Conservation (phyloP, 2,329 filamentous ascomycete species). For the Penicillium concentricum region DNA sequence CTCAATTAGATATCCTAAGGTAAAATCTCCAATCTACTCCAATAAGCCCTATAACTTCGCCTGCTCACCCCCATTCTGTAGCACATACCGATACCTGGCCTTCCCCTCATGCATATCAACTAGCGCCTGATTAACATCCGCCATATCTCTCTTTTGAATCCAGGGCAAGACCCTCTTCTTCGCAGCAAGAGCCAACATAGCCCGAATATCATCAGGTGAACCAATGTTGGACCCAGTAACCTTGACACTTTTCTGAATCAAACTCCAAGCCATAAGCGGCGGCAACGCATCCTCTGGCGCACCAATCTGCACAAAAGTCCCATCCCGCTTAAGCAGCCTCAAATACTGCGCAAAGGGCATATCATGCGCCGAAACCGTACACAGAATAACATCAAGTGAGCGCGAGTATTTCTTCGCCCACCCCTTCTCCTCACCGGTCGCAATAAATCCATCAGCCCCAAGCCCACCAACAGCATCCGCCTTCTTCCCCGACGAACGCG, state of each 20-base stretch:
- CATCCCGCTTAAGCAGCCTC: constrained; percentile 57
- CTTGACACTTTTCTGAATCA: constrained; percentile 58
- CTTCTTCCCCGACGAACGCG: constrained; percentile 51
- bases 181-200: constrained; percentile 46
- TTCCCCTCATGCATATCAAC: constrained; percentile 47
- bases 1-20: not conserved
- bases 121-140: constrained; percentile 44
- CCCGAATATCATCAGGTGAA: constrained; percentile 42
- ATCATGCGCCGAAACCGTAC: constrained; percentile 56
- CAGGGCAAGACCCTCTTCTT: constrained; percentile 45
- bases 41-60: constrained; percentile 28
- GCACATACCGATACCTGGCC: constrained; percentile 49
- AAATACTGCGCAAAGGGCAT: constrained; percentile 67
- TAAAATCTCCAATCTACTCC: too few species aligned
- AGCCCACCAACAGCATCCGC: constrained; percentile 51
- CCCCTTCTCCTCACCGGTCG: constrained; percentile 56
- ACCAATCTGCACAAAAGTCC: constrained; percentile 65
- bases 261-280: constrained; percentile 55
- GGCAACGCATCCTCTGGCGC: constrained; percentile 61
- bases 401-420: constrained; percentile 52
- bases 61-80: constrained; percentile 39
- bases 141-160: constrained; percentile 44
- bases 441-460: constrained; percentile 57
- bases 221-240: constrained; percentile 52
- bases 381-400: constrained; percentile 57